Conservation (phyloP, 2,329 filamentous ascomycete species). For the Ascochyta viciae-villosae region DNA sequence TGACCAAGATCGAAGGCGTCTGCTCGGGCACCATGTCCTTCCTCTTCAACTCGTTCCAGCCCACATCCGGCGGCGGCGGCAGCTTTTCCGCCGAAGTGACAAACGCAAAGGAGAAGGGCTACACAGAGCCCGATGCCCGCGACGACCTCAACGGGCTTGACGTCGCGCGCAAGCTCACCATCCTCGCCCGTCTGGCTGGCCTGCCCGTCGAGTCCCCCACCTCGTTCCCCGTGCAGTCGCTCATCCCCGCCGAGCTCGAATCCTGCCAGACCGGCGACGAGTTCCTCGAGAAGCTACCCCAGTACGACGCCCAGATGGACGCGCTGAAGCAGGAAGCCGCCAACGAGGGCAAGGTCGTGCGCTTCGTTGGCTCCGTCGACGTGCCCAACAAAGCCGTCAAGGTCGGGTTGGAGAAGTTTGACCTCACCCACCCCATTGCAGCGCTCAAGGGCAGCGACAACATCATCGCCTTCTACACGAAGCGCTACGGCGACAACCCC, state of each 20-base stretch:
- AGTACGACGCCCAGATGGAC: constrained; percentile 91
- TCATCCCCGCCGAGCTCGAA: constrained; percentile 89
- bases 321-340: constrained; percentile 83
- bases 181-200: constrained; percentile 85
- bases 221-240: constrained; percentile 89
- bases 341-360: constrained; percentile 86
- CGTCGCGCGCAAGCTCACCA: constrained; percentile 95
- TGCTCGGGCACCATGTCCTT: constrained; percentile 99
- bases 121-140: constrained; percentile 86
- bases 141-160: constrained; percentile 89
- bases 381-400: constrained; percentile 81
- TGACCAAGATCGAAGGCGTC: constrained; percentile 93
- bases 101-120: constrained; percentile 91
- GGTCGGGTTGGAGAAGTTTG: constrained; percentile 86
- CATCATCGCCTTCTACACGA: constrained; percentile 98
- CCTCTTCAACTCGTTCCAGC: constrained; percentile 96
- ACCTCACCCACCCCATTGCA: constrained; percentile 88
- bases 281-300: constrained; percentile 80
- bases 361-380: constrained; percentile 94
- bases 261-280: constrained; percentile 78
- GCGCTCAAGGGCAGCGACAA: constrained; percentile 97
- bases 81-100: constrained; percentile 91
- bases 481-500: constrained; percentile 89
- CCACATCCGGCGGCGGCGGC: constrained; percentile 75
- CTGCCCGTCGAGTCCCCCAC: constrained; percentile 82